Evolutionary conservation across 1,139 yeast genomes (phyloP), one percentile per base, ranked within the genome.

Genomic region (Kodamaea sp.): DNA sequence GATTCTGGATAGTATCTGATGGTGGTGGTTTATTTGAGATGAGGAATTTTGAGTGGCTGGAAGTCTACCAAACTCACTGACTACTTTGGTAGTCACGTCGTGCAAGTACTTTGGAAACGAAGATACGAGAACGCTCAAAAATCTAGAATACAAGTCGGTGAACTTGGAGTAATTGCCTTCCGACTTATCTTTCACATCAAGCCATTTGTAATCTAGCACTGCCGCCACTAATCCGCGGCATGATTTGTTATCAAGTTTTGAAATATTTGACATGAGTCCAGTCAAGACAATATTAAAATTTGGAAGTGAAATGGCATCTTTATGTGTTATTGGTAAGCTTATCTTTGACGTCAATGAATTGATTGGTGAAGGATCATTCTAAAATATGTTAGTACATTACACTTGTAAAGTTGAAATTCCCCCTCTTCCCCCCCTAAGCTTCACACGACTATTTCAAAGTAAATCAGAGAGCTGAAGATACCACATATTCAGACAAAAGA

Each of bases 71-170:
- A 89, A 83, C 50, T 83, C 89, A 12, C 68, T 48, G 7, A 88
- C 74, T 23, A 90, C 61, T 44, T 78, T 75, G 43, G 72, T 66
- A 13, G 85, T 79, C n/a, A 90, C 88, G 41, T 85, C 94, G 44
- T 76, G 76, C 76, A 94, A 80, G 84, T 95, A 90, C 57, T 82
- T 85, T 6, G 97, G 97, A 41, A 83, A 72, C 26, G 94, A 84
- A 5, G 95, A 83, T 25, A 90, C 88, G 38, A 92, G 69, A 19
- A 89, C 87, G 29, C 80, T 73, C 36, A 87, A 63, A 57, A 92
- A 92, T 34, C 80, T 82, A 28, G 84, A 74, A 46, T 70, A 69
- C 68, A 84, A 42, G 61, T 73, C 55, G 57, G 65, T 39, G 72
- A 71, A 63, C 67, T 64, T 29, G 43, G 43, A 14, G 54, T 51